Evolutionary conservation across 768 basidiomycete genomes (phyloP).

Genomic region (Suillus paluster): DNA sequence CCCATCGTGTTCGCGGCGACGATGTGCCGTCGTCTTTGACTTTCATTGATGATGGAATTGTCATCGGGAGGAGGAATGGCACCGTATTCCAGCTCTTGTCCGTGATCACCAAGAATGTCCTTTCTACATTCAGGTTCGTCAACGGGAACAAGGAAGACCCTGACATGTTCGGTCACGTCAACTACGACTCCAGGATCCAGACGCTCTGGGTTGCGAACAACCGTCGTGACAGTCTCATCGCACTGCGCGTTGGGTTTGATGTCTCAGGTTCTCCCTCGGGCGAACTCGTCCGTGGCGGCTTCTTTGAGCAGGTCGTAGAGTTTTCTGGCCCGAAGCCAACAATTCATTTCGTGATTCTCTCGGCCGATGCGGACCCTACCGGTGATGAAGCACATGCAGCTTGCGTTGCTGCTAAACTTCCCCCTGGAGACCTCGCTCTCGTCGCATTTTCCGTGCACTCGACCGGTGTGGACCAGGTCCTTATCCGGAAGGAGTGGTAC

Average conservation of each 20-base stretch:
- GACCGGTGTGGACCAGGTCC: conserved; percentile 86
- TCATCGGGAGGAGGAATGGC: conserved; percentile 83
- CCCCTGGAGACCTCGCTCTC: conserved; percentile 75
- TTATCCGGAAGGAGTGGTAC: conserved; percentile 86
- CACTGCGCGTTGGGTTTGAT: conserved; percentile 75
- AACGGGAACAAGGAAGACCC: conserved; percentile 70
- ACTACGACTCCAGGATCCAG: conserved; percentile 83
- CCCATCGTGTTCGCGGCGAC: conserved; percentile 77
- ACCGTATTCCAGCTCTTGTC: conserved; percentile 85
- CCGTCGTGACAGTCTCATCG: conserved; percentile 82
- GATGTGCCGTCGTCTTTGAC: conserved; percentile 83
- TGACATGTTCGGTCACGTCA: conserved; percentile 89
- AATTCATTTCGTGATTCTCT: conserved; percentile 88
- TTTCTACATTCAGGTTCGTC: conserved; percentile 81
- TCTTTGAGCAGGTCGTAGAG: conserved; percentile 83
- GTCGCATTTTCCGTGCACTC: conserved; percentile 91
- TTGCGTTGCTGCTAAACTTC: conserved; percentile 80
- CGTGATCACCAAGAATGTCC: conserved; percentile 69
- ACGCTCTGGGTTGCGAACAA: conserved; percentile 89
- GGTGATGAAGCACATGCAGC: conserved; percentile 86
- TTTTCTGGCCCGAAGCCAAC: conserved; percentile 84
- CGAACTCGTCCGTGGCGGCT: conserved; percentile 66
- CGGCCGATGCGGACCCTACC: conserved; percentile 80
- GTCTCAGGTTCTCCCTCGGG: conserved; percentile 52
- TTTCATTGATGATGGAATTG: conserved; percentile 85